Evolutionary conservation across 768 basidiomycete species (phyloP).

Genomic region (Termitomyces sp.): DNA sequence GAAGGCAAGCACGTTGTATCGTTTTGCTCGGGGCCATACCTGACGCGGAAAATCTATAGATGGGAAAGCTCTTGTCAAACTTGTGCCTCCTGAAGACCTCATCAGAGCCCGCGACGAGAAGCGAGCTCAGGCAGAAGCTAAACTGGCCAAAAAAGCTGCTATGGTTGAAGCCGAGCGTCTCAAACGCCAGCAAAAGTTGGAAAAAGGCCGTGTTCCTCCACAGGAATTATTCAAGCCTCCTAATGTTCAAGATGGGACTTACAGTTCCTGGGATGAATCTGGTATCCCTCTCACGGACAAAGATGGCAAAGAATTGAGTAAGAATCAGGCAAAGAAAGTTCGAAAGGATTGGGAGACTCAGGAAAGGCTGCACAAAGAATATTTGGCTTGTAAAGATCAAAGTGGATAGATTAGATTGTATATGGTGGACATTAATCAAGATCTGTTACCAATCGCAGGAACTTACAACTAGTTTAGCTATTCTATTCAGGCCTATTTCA

Average conservation of each 20-base stretch:
- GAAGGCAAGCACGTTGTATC: conserved; percentile 54
- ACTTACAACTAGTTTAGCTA: conserved; percentile 60
- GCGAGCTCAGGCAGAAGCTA: conserved; percentile 67
- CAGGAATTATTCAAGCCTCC: conserved; percentile 83
- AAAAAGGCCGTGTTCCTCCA: conserved; percentile 77
- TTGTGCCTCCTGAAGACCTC: conserved; percentile 79
- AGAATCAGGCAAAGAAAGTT: conserved; percentile 74
- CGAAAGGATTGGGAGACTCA: conserved; percentile 72
- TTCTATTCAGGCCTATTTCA: conserved; percentile 67
- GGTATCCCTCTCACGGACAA: conserved; percentile 86
- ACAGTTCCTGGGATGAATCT: conserved; percentile 77
- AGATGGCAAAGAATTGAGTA: conserved; percentile 82
- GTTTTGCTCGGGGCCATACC: neutral
- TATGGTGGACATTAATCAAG: neutral
- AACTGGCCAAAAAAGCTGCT: conserved; percentile 76
- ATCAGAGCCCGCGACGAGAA: conserved; percentile 89
- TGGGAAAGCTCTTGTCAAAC: conserved; percentile 92
- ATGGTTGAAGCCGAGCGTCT: conserved; percentile 59
- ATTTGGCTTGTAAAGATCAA: conserved; percentile 41
- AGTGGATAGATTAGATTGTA: conserved; percentile 18
- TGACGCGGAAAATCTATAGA: conserved; percentile 40
- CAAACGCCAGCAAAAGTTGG: conserved; percentile 75
- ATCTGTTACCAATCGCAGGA: conserved; percentile 59
- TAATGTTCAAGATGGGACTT: conserved; percentile 67
- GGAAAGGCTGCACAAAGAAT: conserved; percentile 79